A percentile compares a stretch with the other conserved stretches of the same genome.
phyloP scores from a whole-genome alignment of 352 stramenopile species.

The Globisporangium solare region DNA sequence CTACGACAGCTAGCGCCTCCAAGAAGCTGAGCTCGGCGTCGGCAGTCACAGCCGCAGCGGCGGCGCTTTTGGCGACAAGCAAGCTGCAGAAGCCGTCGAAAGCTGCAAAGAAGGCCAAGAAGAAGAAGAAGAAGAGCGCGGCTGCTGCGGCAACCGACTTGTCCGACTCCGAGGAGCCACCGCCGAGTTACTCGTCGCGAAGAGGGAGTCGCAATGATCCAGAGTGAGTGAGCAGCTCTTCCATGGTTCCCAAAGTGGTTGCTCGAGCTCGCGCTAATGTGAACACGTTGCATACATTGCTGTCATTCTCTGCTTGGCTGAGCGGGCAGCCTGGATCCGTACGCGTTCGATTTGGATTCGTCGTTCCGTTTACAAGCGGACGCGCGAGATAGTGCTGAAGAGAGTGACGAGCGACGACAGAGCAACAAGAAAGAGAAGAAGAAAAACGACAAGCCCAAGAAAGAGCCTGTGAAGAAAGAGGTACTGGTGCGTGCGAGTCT shows the following conservation, averaged over 20 bases:
- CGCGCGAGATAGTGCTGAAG: not conserved
- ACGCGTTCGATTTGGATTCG: slow-evolving; percentile 62
- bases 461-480: slow-evolving; percentile 26
- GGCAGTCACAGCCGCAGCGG: slow-evolving; percentile 39
- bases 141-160: slow-evolving; percentile 6
- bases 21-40: slow-evolving; percentile 22
- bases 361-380: slow-evolving; percentile 17
- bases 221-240: slow-evolving; percentile 28
- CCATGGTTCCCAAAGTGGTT: not conserved
- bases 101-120: slow-evolving; percentile 15
- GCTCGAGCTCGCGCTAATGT: not conserved
- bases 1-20: not conserved
- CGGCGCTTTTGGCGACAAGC: slow-evolving; percentile 46
- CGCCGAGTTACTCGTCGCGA: slow-evolving; percentile 50
- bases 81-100: slow-evolving; percentile 24
- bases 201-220: slow-evolving; percentile 13
- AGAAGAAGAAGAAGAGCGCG: slow-evolving; percentile 17
- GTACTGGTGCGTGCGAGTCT: slow-evolving; percentile 8
- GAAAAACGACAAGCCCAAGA: slow-evolving; percentile 24
- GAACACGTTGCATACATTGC: not conserved
- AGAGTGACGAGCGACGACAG: slow-evolving; percentile 20
- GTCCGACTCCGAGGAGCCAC: slow-evolving; percentile 47
- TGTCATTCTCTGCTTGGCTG: not conserved
- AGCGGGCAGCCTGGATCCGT: slow-evolving; percentile 49
- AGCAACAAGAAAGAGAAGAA: slow-evolving; percentile 17